phyloP scores from a whole-genome alignment of 2,329 filamentous ascomycete species.

The Aspergillus quadrilineatus region DNA sequence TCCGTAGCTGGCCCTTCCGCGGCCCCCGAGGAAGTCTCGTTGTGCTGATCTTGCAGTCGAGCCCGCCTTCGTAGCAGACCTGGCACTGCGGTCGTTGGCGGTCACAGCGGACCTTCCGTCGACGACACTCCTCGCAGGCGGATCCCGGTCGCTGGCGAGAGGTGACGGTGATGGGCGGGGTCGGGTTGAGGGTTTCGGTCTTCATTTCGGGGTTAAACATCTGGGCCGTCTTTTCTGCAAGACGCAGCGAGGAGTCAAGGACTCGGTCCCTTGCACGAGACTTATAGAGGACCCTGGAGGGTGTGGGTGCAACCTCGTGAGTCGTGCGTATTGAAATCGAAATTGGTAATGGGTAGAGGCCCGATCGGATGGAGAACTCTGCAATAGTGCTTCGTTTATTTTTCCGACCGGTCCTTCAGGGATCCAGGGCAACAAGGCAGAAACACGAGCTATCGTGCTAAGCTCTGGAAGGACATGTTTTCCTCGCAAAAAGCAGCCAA shows the following conservation, averaged over 20 bases:
- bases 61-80: slow-evolving; percentile 29
- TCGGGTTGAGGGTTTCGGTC: slow-evolving; percentile 13
- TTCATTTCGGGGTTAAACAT: not conserved
- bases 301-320: not conserved
- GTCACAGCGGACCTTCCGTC: slow-evolving; percentile 31
- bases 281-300: not conserved
- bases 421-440: not conserved
- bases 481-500: not conserved
- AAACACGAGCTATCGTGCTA: slow-evolving; percentile 9
- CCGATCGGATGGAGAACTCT: slow-evolving; percentile 1
- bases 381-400: not conserved
- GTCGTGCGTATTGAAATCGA: slow-evolving; percentile 1
- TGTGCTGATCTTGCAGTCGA: slow-evolving; percentile 29
- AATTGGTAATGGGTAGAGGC: not conserved
- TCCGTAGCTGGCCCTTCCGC: slow-evolving; percentile 30
- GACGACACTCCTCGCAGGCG: slow-evolving; percentile 32
- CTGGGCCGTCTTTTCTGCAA: not conserved
- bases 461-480: slow-evolving; percentile 7
- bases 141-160: slow-evolving; percentile 30
- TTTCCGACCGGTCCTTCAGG: not conserved
- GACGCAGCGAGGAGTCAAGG: not conserved
- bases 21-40: slow-evolving; percentile 27
- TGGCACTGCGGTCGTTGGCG: slow-evolving; percentile 28
- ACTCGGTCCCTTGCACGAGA: not conserved
- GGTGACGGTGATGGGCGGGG: slow-evolving; percentile 3